Base-by-base conservation (phyloP, 306 rosid species). In the Cicer judaicum region DNA sequence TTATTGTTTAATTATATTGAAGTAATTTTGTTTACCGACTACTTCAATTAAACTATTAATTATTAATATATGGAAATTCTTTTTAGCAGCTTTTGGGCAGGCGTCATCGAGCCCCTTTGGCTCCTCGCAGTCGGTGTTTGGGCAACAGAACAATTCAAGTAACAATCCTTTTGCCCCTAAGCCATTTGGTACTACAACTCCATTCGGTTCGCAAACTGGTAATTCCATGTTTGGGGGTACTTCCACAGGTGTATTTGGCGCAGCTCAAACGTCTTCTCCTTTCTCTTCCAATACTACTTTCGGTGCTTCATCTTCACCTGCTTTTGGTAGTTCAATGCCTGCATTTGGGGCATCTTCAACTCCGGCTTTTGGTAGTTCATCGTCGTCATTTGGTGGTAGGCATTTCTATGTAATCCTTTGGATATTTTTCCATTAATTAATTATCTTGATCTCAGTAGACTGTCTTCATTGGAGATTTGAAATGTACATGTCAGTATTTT, bases 171-270 rank as follows among this genome's bases (percentile, higher is more conserved):
- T 92, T 86, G 91, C 92, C 24, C 87, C 98, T 11, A 90, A 86
- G 64, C 93, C 99, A 8, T 95, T 88, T 82, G 96, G 97, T 55
- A 85, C 82, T 62, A 60, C 97, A 14, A 75, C 83, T 52, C 96
- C 99, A 29, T 92, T 95, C 75, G 99, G 97, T 56, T 78, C 89
- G 7, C 93, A 89, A 72, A 64, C 90, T 2, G 90, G 93, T 59
- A 71, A 82, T 70, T 81, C 93, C 49, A 52, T 92, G 14, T 95
- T 92, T 64, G 98, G 97, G 19, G 96, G 99, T 72, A 90, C 96
- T 72, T 87, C 98, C 41, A 90, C 99, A 24, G 96, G 98, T 47
- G 99, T 90, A 10, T 90, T 92, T 88, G 93, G 99, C n/a, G 80
- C 89, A 29, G 5, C 95, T 60, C 99, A 85, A 55, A n/a, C 85